Conservation (phyloP, 768 basidiomycete species). For the Mycena polygramma region DNA sequence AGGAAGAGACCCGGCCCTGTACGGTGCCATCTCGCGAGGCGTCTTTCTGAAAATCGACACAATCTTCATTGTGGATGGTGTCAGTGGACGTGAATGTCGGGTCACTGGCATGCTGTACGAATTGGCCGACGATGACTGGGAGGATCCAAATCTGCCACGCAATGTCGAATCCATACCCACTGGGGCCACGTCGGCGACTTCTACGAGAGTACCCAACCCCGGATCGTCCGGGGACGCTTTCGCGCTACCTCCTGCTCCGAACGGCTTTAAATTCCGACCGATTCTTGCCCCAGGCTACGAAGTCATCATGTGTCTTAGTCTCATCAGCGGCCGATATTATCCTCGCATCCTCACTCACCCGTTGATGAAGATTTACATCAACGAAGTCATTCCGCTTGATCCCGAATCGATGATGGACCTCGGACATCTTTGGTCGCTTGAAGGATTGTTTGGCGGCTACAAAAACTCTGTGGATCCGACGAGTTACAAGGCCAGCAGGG, state of each 20-base stretch:
- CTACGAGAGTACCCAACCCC: slow-evolving; percentile 1
- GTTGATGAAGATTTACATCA: slow-evolving; percentile 58
- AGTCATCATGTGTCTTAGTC: slow-evolving; percentile 73
- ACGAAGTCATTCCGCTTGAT: slow-evolving; percentile 54
- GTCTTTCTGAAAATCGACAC: slow-evolving; percentile 80
- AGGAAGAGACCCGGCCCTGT: slow-evolving; percentile 44
- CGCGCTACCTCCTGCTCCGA: slow-evolving; percentile 73
- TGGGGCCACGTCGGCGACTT: slow-evolving; percentile 4
- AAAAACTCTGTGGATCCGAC: slow-evolving; percentile 80
- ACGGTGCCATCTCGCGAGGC: slow-evolving; percentile 72
- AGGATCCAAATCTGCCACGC: slow-evolving; percentile 48
- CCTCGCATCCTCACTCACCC: slow-evolving; percentile 78
- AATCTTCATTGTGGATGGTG: slow-evolving; percentile 71
- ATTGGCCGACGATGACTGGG: slow-evolving; percentile 82
- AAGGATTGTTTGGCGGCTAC: slow-evolving; percentile 76
- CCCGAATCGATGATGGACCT: slow-evolving; percentile 54
- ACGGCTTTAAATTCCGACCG: slow-evolving; percentile 76
- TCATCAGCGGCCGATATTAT: slow-evolving; percentile 87
- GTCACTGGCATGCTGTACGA: slow-evolving; percentile 84
- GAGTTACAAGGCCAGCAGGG: slow-evolving; percentile 64
- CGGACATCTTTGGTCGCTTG: slow-evolving; percentile 77
- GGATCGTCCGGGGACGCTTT: slow-evolving; percentile 33
- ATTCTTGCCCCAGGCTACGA: slow-evolving; percentile 75
- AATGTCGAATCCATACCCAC: slow-evolving; percentile 10
- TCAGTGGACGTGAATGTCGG: slow-evolving; percentile 68